Evolutionary conservation across 768 basidiomycete genomes (phyloP), one percentile per base, ranked within the genome.

Genomic region (Boletales sp.): DNA sequence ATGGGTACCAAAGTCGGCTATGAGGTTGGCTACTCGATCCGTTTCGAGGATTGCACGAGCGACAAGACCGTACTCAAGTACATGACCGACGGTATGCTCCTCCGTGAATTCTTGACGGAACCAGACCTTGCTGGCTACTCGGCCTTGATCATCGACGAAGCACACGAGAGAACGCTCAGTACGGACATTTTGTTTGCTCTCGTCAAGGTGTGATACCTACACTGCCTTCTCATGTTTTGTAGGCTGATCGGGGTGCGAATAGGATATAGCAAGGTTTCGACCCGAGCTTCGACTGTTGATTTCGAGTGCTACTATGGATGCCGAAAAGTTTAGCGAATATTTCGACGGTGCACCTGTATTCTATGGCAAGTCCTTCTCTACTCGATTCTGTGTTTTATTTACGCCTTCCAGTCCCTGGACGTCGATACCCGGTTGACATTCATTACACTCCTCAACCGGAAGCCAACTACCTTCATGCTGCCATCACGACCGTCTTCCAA

Each of bases 361-460:
- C 65, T 88, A 90, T 61, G 86, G 94, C 90, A 55, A 57, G 84
- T 69, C 19, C 17, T 18, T 45, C 54, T 43, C 44, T 9, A 15
- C 33, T 49, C 14, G 25, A 17, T 15, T 32, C 41, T 14, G 41
- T 15, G 41, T 15, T 18, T 25, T 41, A 31, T 34, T 60, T 4
- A 65, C 10, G 43, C 35, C 52, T 38, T 33, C 18, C 57, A 95
- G 94, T 99, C 38, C 96, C 96, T 55, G 96, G 96, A 57, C 90
- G 96, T 54, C 86, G 90, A 62, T 99, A 91, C 68, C 93, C 96
- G 13, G 96, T 99, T 52, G 96, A 98, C 63, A 93, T 98, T 49
- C 94, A 95, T 66, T 99, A 98, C 69, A 99, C 96, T 10, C 94
- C 95, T 18, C 96, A 98, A 67, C 96, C 96, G 8, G 96, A 99